Evolutionary conservation across 2,329 filamentous ascomycete species (phyloP), one percentile per base, ranked within the genome.

Genomic region (Sphaerulina musiva): DNA sequence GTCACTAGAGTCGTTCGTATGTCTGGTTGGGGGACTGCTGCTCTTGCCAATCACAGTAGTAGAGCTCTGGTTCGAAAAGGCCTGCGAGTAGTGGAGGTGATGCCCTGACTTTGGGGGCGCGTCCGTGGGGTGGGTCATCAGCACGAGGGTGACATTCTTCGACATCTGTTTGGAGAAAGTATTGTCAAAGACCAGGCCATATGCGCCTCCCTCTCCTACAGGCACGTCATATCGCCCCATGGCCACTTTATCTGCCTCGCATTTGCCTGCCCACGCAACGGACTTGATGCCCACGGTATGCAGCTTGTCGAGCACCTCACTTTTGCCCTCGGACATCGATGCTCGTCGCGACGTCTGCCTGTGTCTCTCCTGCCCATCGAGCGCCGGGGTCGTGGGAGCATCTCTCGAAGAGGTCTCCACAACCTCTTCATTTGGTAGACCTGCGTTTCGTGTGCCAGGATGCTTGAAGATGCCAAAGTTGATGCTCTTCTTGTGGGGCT

Each of bases 401-500:
- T 70, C 72, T 11, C 68, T 68, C 12, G 73, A 59, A 38, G 50
- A 49, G 36, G 63, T 59, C 48, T 73, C 72, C 47, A 71, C 70
- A 40, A 73, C 73, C 32, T 66, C 66, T 55, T 74, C 69, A 20
- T 73, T 64, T 10, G 74, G 70, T 9, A 76, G 60, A 48, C 69
- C 68, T 58, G 81, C 77, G 61, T 78, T 78, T 56, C 82, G 82
- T 54, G 81, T 85, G 62, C 91, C 90, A 2, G 93, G 92, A 70
- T 97, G 93, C 71, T 96, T 97, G 73, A 98, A 95, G 67, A 98
- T 87, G 68, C 91, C 93, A 70, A 98, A 95, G 74, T 97, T 96
- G 72, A 98, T 86, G 55, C 92, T 96, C 75, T 96, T 97, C 76
- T 95, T 97, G 72, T 97, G 90, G 42, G 93, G 93, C 69, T 97